Percentiles rank a stretch among this genome's conserved stretches.
Conservation (phyloP, 2,329 filamentous ascomycete genomes). For the Claviceps sp. region DNA sequence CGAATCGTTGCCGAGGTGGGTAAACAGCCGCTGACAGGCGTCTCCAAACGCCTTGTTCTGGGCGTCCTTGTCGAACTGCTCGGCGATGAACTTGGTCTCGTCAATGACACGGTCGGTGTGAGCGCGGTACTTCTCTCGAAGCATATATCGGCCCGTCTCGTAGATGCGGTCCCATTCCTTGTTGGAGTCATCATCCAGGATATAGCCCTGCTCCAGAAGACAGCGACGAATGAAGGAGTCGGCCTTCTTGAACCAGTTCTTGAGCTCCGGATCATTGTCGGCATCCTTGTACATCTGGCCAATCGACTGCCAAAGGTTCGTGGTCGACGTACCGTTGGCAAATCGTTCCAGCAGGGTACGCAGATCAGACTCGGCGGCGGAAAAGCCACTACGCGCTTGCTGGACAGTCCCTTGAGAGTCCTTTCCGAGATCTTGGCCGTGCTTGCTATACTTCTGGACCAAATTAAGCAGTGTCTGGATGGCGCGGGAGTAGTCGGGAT, state of each 20-base stretch:
- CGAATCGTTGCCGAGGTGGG: conserved; percentile 71
- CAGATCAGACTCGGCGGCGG: conserved; percentile 60
- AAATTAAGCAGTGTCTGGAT: conserved; percentile 74
- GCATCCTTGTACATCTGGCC: conserved; percentile 78
- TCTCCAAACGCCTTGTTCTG: conserved; percentile 71
- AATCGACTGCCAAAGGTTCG: conserved; percentile 76
- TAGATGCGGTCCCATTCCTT: conserved; percentile 75
- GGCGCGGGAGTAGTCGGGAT: conserved; percentile 86
- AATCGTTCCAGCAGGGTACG: conserved; percentile 86
- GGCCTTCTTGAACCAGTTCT: conserved; percentile 73
- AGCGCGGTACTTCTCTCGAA: conserved; percentile 74
- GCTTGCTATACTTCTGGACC: conserved; percentile 71
- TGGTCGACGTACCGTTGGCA: conserved; percentile 81
- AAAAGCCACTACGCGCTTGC: conserved; percentile 55
- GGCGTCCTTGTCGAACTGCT: conserved; percentile 79
- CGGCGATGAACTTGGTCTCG: conserved; percentile 77
- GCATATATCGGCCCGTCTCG: conserved; percentile 71
- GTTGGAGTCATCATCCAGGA: conserved; percentile 69
- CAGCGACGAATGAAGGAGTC: conserved; percentile 69
- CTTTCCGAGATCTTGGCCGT: conserved; percentile 51
- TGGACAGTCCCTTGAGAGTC: conserved; percentile 57
- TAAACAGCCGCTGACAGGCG: conserved; percentile 73
- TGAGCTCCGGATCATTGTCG: conserved; percentile 74
- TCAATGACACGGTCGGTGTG: conserved; percentile 81
- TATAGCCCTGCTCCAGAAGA: conserved; percentile 79